Conservation (phyloP, 1,284 basidiomycete genomes). For the Austropuccinia psidii region DNA sequence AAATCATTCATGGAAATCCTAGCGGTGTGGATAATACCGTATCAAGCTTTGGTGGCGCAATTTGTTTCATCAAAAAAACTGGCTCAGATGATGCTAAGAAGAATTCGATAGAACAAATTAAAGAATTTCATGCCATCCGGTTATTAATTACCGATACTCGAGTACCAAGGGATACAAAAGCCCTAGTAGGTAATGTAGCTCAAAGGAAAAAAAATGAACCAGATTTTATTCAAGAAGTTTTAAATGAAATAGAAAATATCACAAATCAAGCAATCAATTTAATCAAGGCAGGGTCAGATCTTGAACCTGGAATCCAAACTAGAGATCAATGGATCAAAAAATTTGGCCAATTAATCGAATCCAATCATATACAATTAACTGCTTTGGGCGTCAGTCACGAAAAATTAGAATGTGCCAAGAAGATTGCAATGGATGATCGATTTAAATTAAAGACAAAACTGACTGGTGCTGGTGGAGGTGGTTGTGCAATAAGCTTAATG, state of each 20-base stretch:
- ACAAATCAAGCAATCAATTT: conserved; percentile 41
- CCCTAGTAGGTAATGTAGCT: conserved; percentile 79
- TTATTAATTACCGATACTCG: conserved; percentile 90
- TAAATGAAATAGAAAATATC: conserved; percentile 40
- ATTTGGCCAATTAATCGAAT: conserved; percentile 65
- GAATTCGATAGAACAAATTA: conserved; percentile 72
- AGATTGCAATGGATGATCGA: conserved; percentile 58
- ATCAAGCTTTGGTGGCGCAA: conserved; percentile 82
- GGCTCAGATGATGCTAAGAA: conserved; percentile 56
- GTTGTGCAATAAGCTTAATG: conserved; percentile 89
- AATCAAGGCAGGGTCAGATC: conserved; percentile 54
- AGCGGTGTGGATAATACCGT: conserved; percentile 97
- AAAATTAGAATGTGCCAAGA: conserved; percentile 71
- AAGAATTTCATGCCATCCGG: conserved; percentile 57
- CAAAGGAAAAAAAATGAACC: conserved; percentile 62
- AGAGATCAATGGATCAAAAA: conserved; percentile 51
- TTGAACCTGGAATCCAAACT: conserved; percentile 69
- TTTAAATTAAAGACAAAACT: conserved; percentile 84
- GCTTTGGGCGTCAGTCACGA: conserved; percentile 90
- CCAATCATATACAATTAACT: conserved; percentile 81
- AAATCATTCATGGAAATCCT: conserved; percentile 94
- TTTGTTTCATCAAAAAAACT: conserved; percentile 77
- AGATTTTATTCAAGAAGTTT: conserved; percentile 38
- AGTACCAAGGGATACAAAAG: conserved; percentile 86
- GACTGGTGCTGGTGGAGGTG: conserved; percentile 97